Base-by-base conservation (phyloP, 208 protist genomes). In the Trypanosoma vivax region DNA sequence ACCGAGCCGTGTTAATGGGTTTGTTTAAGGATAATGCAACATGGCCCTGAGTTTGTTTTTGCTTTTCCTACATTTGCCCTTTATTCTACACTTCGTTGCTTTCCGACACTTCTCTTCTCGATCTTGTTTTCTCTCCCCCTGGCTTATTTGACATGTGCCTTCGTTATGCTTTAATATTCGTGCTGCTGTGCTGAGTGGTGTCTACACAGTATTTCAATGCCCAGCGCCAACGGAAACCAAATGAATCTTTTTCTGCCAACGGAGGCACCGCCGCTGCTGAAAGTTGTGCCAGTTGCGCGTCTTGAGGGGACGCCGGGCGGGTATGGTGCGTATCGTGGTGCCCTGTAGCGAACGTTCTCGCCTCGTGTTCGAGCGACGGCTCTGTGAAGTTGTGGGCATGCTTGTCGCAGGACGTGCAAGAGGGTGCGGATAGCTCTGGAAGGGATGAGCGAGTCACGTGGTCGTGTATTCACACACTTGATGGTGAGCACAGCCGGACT, bases 281-380 rank as follows among this genome's bases (percentile, higher is more conserved):
- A 34, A 9, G 50, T 88, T 28, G 53, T 65, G 41, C 71, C 50
- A 21, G 67, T 83, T 5, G 77, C 60, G 0, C 66, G 60, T 23
- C 61, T 93, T 27, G 42, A 40, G 19, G 83, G 78, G 0, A 94
- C 62, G 57, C 42, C 16, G 75, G 80, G 24, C 84, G 88, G 6
- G 84, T 95, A 29, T 95, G 88, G 88, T 87, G 75, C 29, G 75
- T 91, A 25, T 70, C 79, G 28, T 95, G 88, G 85, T 79, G 73
- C 51, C 88, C 88, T 0, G 75, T 51, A 3, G 71, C 74, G 5
- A 57, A 65, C 24, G 61, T 93, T 27, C 60, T 95, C 16, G 88
- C 88, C 2, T 86, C 80, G 31, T 77, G 69, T 51, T 83, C 76
- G 1, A 80, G 70, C 11, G 88, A 95, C 52, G 51, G 69, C 2